Conservation (phyloP, 1,284 basidiomycete species). For the Xerocomus amazonicus region DNA sequence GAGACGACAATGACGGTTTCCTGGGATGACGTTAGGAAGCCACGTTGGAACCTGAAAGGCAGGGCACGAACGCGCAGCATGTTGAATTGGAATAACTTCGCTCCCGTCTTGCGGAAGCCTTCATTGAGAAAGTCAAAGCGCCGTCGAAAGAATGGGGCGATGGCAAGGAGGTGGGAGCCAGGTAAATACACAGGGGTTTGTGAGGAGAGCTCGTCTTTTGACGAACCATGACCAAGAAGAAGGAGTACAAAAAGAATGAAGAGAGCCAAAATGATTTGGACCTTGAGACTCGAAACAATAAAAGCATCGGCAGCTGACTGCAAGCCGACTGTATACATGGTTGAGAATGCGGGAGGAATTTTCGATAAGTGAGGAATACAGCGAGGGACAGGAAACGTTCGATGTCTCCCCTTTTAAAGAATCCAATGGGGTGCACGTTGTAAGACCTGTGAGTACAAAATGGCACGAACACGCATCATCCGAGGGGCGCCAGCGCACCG, state of each 20-base stretch:
- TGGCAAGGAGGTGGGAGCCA: conserved; percentile 50
- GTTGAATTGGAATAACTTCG: conserved; percentile 62
- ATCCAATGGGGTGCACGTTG: conserved; percentile 22
- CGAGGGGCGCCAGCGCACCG: conserved; percentile 17
- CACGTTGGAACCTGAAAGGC: conserved; percentile 11
- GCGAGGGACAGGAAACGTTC: conserved; percentile 23
- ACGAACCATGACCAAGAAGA: conserved; percentile 38
- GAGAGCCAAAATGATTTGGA: conserved; percentile 53
- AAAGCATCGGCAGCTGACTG: conserved; percentile 56
- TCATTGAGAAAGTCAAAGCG: conserved; percentile 68
- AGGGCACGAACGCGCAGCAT: conserved; percentile 44
- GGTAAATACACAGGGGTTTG: conserved; percentile 53
- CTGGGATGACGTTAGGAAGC: conserved; percentile 36
- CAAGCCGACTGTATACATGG: conserved; percentile 55
- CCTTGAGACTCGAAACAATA: conserved; percentile 51
- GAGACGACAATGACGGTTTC: conserved; percentile 68
- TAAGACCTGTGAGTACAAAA: conserved; percentile 16
- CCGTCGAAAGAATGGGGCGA: conserved; percentile 60
- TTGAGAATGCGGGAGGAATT: conserved; percentile 13
- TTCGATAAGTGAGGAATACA: conserved; percentile 24
- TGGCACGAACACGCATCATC: conserved; percentile 29
- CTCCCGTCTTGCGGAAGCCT: conserved; percentile 62
- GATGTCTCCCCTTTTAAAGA: conserved; percentile 26
- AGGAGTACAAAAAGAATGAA: conserved; percentile 51
- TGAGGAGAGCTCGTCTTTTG: conserved; percentile 39